Evolutionary conservation across 768 basidiomycete genomes (phyloP), one percentile per base, ranked within the genome.

Genomic region (Trichaptum fuscoviolaceum): DNA sequence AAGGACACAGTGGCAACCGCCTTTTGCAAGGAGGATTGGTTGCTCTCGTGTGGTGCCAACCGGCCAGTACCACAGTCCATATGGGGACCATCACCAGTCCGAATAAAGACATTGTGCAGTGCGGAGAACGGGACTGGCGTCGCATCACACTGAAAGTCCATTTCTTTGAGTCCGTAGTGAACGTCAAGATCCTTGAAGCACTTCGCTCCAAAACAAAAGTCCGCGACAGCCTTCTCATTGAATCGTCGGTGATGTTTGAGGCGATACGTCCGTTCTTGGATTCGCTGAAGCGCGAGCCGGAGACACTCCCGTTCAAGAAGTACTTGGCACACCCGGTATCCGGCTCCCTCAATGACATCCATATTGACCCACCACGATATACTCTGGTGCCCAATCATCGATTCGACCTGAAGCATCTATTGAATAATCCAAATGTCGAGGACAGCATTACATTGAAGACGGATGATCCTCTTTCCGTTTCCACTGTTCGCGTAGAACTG

Each of bases 231-330:
- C 63, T 88, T 2, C 75, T 91, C 25, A 75, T 91, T 17, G 89
- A 91, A 67, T 80, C 84, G 0, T 81, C 84, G 0, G 83, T 91
- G 66, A 83, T 91, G 83, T 90, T 83, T 67, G 89, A 89, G 67
- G 79, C 87, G 0, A 82, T 88, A 35, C 79, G 87, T 7, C 90
- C 90, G 0, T 91, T 91, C 77, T 78, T 92, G 17, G 81, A 88
- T 66, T 81, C 84, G 0, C 78, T 92, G 3, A 79, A 84, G 67
- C 64, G 66, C n/a, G 88, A 87, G 64, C 87, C 90, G 0, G 82
- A 84, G 61, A 73, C 75, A 1, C 67, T 91, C 8, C 89, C 88
- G 0, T 88, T 90, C 71, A 71, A 79, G 0, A 73, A 73, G 10
- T 83, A 85, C 61, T 80, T 91, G 24, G 81, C 80, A 0, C 85